Evolutionary conservation across 768 basidiomycete genomes (phyloP).

Genomic region (Rickenella mellea): DNA sequence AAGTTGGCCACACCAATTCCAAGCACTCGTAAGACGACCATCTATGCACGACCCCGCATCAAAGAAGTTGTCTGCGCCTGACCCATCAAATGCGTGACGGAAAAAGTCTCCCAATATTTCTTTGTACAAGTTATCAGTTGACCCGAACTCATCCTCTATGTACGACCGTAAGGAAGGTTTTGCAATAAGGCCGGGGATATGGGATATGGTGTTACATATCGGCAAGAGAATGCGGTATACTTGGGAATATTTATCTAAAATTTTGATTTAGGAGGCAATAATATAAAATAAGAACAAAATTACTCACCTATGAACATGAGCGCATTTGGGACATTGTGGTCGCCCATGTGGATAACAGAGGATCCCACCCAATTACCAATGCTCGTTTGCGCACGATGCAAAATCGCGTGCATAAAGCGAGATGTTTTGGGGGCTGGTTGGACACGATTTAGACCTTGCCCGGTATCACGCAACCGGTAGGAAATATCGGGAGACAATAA

Average conservation of each 20-base stretch:
- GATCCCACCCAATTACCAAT: constrained; percentile 82
- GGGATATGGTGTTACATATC: constrained; percentile 71
- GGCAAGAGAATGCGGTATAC: constrained; percentile 85
- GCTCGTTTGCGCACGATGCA: constrained; percentile 73
- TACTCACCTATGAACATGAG: constrained; percentile 68
- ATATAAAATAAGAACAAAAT: neutral
- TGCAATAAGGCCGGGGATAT: constrained; percentile 55
- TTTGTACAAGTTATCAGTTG: constrained; percentile 51
- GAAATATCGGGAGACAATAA: constrained; percentile 63
- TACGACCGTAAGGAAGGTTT: constrained; percentile 68
- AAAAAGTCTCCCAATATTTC: constrained; percentile 83
- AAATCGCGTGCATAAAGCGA: constrained; percentile 83
- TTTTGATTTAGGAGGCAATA: neutral
- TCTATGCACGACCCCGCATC: constrained; percentile 83
- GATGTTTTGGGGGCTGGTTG: constrained; percentile 82
- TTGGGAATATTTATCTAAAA: constrained; percentile 76
- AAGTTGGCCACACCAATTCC: constrained; percentile 83
- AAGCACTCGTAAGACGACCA: constrained; percentile 78
- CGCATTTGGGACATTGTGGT: constrained; percentile 78
- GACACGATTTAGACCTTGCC: constrained; percentile 85
- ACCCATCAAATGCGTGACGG: constrained; percentile 81
- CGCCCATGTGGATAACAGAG: constrained; percentile 85
- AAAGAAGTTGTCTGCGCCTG: constrained; percentile 86
- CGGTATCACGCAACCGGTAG: constrained; percentile 81
- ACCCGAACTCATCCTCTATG: constrained; percentile 78